Evolutionary conservation across 345 rosid genomes (phyloP), one percentile per base, ranked within the genome.

Genomic region (Melaleuca alternifolia): DNA sequence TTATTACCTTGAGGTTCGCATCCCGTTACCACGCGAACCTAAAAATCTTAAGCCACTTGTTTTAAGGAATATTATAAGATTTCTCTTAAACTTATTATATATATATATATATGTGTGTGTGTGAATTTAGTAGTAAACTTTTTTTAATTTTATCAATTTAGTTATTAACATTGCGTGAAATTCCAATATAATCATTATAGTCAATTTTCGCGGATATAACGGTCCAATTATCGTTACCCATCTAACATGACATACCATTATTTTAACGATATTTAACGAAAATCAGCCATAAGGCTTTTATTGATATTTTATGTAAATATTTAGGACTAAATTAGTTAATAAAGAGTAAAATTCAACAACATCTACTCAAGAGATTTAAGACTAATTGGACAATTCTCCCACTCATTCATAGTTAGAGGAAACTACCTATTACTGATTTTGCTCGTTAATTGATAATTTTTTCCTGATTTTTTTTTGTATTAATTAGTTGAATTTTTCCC

Each of bases 41-140:
- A 71, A 71, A 41, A 71, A 71, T 37, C 10, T 71, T 48, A 71
- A 71, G 26, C 81, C 24, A 37, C 23, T 71, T 37, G 3, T 20
- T 71, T 37, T 9, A 5, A 7, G 6, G 14, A 10, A 37, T 10
- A 37, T 18, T 6, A 18, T 3, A 7, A 3, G 18, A 37, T 10
- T 11, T 5, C 4, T 71, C 81, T 0, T 37, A 41, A 33, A 18
- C 1, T 71, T 71, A 18, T 71, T 71, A 1, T 71, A 33, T 1
- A 33, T 65, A 65, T 71, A n/a, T 71, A 1, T 71, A 33, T 41
- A 41, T 41, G 41, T 41, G 41, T 41, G 41, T 4, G 41, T 4
- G 5, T 2, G 1, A 1, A 9, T 37, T 2, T 3, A 33, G 0
- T 37, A 0, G 0, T 71, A 71, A 18, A 37, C 0, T 71, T 65